These are phyloP conservation scores for Lactarius hatsudake DNA, from an alignment of 768 basidiomycete species.

Conservation along the genomic window DNA sequence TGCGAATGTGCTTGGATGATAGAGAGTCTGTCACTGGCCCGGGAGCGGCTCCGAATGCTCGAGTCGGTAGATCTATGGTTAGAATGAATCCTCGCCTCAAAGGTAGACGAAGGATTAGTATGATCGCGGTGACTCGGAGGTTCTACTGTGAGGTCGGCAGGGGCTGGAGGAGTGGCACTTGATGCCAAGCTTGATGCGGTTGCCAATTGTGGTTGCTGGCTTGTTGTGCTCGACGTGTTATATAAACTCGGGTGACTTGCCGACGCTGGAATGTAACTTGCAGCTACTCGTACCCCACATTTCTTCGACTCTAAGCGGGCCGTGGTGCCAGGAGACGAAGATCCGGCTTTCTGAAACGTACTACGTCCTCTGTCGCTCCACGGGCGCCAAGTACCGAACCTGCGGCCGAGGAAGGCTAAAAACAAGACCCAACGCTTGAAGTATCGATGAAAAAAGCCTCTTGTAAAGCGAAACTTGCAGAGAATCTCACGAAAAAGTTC, in stretches of 20 bases:
- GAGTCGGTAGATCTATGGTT: neutral
- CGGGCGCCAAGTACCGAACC: neutral
- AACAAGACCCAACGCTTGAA: neutral
- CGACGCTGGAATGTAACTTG: neutral
- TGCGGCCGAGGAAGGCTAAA: neutral
- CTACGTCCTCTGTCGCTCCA: neutral
- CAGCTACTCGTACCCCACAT: neutral
- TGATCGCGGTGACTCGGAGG: too few relatives aligned
- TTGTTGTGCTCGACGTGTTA: neutral
- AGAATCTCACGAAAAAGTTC: neutral
- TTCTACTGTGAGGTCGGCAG: neutral
- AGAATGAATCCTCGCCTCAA: neutral
- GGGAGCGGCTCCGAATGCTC: neutral
- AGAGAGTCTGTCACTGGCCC: constrained; percentile 8
- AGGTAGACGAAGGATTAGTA: neutral
- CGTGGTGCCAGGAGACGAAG: neutral
- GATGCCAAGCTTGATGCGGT: too few relatives aligned
- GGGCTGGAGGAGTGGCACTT: neutral
- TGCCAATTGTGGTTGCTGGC: too few relatives aligned
- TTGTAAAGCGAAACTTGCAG: neutral
- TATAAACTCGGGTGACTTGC: neutral
- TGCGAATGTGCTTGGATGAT: neutral
- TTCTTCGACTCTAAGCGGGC: too few relatives aligned
- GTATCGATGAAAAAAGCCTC: too few relatives aligned
- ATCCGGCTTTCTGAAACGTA: neutral